phyloP scores from a whole-genome alignment of 306 rosid genomes.

The Cucurbita moschata region DNA sequence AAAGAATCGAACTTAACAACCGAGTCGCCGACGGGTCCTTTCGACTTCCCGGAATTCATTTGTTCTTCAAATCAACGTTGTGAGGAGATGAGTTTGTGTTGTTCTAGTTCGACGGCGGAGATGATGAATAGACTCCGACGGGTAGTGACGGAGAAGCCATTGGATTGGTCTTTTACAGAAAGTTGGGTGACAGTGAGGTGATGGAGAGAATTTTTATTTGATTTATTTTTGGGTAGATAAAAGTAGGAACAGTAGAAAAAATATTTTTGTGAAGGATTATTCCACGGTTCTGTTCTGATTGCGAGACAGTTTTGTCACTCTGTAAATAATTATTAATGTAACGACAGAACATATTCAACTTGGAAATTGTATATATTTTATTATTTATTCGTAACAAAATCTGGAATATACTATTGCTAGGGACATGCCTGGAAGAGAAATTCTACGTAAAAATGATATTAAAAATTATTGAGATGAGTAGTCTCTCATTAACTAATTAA shows the following conservation, averaged over 20 bases:
- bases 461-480: too few species aligned
- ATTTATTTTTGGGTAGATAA: neutral
- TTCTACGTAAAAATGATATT: too few species aligned
- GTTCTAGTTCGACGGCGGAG: neutral
- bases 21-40: slow-evolving; percentile 40
- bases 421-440: too few species aligned
- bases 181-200: slow-evolving; percentile 39
- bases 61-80: neutral
- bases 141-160: slow-evolving; percentile 14
- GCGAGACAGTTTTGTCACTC: neutral
- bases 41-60: slow-evolving; percentile 43
- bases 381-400: neutral
- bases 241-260: neutral
- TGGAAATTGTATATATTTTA: neutral
- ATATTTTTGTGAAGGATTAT: neutral
- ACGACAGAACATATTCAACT: neutral
- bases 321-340: neutral
- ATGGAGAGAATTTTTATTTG: neutral
- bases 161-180: slow-evolving; percentile 31
- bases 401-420: too few species aligned
- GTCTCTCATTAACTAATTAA: too few species aligned
- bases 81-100: neutral
- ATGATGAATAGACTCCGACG: slow-evolving; percentile 19
- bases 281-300: neutral
- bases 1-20: neutral